Evolutionary conservation across 257 asterid species (phyloP), one percentile per base, ranked within the genome.

Genomic region (Ballota nigra): DNA sequence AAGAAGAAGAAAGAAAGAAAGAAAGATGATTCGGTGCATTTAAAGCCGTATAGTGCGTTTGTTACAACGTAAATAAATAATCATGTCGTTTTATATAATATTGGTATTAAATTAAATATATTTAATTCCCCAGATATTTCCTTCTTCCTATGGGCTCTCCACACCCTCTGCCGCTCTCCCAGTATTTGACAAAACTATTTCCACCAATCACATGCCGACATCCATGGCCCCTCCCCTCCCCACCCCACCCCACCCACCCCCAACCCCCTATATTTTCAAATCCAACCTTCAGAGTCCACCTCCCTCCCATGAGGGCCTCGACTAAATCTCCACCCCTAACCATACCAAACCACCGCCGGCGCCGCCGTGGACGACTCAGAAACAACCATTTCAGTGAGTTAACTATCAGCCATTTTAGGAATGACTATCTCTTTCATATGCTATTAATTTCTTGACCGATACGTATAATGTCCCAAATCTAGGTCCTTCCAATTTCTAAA

Each of bases 191-290:
- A 61, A 75, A 62, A 29, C 63, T 43, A 68, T 4, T 11, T 56
- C 58, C 69, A 56, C 80, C 80, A 63, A 76, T 56, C 47, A 76
- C 73, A 29, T 40, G 8, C 5, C 19, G 49, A 68, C 79, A 59
- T 16, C 12, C 28, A 15, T 6, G 7, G 6, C 0, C 19, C 43
- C 43, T 1, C 6, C 43, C 53, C 10, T 47, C 4, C 45, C 29
- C 22, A 0, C 18, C 10, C 24, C 55, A 1, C 19, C 8, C 0
- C 19, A 28, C 43, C 2, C 10, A 43, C 53, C 10, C 45, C 45
- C 0, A 8, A 1, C 53, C 0, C 53, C 6, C 70, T 65, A 65
- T 65, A 65, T 65, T 45, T 65, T 65, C n/a, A n/a, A 41, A 33
- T 59, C 4, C 70, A n/a, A 6, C 4, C 55, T 47, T 8, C 55